phyloP scores from a whole-genome alignment of 1,284 basidiomycete genomes.

The Phaffia rhodozyma region DNA sequence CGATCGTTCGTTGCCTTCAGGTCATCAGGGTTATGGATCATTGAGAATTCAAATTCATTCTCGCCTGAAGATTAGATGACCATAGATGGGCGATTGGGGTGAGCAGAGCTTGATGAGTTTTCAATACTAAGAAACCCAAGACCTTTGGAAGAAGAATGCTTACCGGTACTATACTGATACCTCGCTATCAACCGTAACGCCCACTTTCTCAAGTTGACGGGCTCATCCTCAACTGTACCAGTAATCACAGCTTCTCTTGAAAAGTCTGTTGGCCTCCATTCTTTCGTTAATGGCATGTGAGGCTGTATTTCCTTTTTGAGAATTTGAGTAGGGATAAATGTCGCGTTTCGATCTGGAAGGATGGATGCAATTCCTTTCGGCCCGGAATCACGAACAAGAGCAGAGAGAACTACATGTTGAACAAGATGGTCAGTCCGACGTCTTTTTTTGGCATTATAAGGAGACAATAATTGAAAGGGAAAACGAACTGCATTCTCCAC shows the following conservation, averaged over 20 bases:
- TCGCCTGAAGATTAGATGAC: too few species aligned
- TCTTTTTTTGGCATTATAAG: background rate
- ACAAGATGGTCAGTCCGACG: background rate
- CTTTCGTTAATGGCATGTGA: slow-evolving; percentile 12
- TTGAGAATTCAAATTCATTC: too few species aligned
- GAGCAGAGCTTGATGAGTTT: too few species aligned
- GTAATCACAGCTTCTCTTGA: background rate
- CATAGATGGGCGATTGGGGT: too few species aligned
- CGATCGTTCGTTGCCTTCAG: too few species aligned
- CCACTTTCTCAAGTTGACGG: slow-evolving; percentile 6
- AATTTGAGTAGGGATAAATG: background rate
- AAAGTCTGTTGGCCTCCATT: slow-evolving; percentile 11
- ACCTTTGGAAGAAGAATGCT: too few species aligned
- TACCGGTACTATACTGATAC: slow-evolving; percentile 3
- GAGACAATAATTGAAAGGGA: too few species aligned
- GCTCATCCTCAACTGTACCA: background rate
- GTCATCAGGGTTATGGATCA: too few species aligned
- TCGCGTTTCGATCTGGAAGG: background rate
- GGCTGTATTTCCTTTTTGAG: background rate
- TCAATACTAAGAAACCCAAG: too few species aligned
- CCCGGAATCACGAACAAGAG: background rate
- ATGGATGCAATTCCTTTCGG: background rate
- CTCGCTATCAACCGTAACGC: slow-evolving; percentile 11
- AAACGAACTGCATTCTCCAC: too few species aligned
- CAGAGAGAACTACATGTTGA: too few species aligned